phyloP scores from a whole-genome alignment of 129 eudicot species.

The Lactuca sativa region DNA sequence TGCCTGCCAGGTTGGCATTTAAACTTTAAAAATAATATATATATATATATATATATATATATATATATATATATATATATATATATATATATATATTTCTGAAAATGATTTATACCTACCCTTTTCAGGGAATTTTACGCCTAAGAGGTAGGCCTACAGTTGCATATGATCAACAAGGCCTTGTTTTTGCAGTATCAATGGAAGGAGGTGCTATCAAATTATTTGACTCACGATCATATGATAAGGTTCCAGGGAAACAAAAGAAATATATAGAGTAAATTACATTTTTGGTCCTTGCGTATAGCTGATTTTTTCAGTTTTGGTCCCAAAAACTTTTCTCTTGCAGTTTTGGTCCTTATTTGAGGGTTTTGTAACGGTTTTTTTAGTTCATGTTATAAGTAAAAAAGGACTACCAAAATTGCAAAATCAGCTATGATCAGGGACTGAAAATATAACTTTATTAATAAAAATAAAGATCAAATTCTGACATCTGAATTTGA shows the following conservation, averaged over 20 bases:
- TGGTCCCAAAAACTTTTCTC: background rate
- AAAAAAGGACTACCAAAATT: background rate
- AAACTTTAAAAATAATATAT: background rate
- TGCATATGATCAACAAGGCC: slow-evolving; percentile 98
- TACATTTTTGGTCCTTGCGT: background rate
- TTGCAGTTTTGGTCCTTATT: background rate
- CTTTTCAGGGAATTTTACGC: slow-evolving; percentile 84
- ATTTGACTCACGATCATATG: slow-evolving; percentile 91
- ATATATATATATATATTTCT: slow-evolving; percentile 4
- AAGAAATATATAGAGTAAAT: background rate
- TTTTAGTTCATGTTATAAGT: background rate
- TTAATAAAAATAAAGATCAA: too few species aligned
- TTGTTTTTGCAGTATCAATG: slow-evolving; percentile 98
- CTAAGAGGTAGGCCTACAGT: slow-evolving; percentile 94
- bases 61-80: too few species aligned
- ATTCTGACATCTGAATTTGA: slow-evolving; percentile 4
- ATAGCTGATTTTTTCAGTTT: background rate
- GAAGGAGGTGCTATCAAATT: slow-evolving; percentile 97
- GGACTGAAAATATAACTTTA: background rate
- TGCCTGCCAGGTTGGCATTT: slow-evolving; percentile 85
- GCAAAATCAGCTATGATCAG: background rate
- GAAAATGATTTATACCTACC: slow-evolving; percentile 34
- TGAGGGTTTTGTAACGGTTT: background rate
- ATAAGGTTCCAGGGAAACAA: slow-evolving; percentile 55
- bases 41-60: background rate